Evolutionary conservation across 306 rosid genomes (phyloP).

Genomic region (Cicer chorassanicum): DNA sequence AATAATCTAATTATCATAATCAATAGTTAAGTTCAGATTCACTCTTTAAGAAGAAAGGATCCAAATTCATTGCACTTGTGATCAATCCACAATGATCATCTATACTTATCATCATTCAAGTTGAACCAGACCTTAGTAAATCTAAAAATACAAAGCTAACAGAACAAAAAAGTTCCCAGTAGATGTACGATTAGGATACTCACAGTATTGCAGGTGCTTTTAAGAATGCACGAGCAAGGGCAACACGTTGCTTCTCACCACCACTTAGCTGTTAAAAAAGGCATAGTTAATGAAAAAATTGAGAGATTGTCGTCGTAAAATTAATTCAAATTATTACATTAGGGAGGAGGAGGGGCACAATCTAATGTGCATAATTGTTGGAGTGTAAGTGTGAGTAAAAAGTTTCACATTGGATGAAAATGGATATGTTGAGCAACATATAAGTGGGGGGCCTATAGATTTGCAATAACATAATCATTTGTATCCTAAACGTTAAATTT

Average conservation of each 20-base stretch:
- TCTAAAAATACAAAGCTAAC: slow-evolving; percentile 6
- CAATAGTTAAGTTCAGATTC: slow-evolving; percentile 2
- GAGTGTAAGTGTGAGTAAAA: too few species aligned
- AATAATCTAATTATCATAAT: slow-evolving; percentile 3
- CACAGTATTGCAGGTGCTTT: slow-evolving; percentile 94
- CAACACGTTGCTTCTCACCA: slow-evolving; percentile 98
- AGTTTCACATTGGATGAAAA: too few species aligned
- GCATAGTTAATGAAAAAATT: slow-evolving; percentile 34
- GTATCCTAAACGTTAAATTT: not conserved
- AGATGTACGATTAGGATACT: slow-evolving; percentile 44
- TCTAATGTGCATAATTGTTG: not conserved
- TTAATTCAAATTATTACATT: not conserved
- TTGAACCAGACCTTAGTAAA: slow-evolving; percentile 15
- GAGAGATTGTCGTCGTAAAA: slow-evolving; percentile 25
- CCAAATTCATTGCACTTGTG: not conserved
- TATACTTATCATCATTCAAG: slow-evolving; percentile 11
- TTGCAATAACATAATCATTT: slow-evolving; percentile 27
- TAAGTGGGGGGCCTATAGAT: not conserved
- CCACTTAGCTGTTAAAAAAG: slow-evolving; percentile 79
- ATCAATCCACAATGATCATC: slow-evolving; percentile 1
- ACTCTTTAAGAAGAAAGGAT: not conserved
- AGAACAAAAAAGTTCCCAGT: slow-evolving; percentile 11
- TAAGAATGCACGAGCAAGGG: slow-evolving; percentile 93
- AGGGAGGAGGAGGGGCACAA: not conserved
- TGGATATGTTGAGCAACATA: too few species aligned